Conservation (phyloP, 2,329 filamentous ascomycete species). For the Sporothrix protearum region DNA sequence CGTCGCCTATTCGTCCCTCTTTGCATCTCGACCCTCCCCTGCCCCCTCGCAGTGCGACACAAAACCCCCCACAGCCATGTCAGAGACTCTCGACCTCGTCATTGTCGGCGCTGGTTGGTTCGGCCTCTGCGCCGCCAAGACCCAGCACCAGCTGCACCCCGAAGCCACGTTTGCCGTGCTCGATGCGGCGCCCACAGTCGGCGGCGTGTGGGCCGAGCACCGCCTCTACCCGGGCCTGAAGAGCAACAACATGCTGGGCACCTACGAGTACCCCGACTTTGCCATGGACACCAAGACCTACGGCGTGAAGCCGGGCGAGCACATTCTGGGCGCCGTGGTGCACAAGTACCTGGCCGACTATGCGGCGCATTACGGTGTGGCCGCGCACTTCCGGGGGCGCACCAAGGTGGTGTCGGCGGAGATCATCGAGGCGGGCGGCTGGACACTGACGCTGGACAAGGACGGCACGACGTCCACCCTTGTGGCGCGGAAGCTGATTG, state of each 20-base stretch:
- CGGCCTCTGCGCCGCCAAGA: slow-evolving; percentile 60
- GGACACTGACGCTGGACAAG: slow-evolving; percentile 39
- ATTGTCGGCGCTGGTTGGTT: slow-evolving; percentile 47
- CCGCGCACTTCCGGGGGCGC: slow-evolving; percentile 40
- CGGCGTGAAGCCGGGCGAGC: slow-evolving; percentile 43
- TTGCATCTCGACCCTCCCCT: not conserved
- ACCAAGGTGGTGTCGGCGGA: slow-evolving; percentile 44
- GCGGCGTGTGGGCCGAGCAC: slow-evolving; percentile 67
- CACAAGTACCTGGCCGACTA: slow-evolving; percentile 48
- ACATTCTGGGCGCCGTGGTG: slow-evolving; percentile 47
- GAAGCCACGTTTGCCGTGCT: slow-evolving; percentile 54
- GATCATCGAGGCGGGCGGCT: slow-evolving; percentile 42
- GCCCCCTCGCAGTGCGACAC: no score
- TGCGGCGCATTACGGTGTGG: slow-evolving; percentile 43
- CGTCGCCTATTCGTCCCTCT: not conserved
- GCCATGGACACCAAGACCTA: slow-evolving; percentile 60
- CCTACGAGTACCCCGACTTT: slow-evolving; percentile 70
- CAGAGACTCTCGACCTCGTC: slow-evolving; percentile 46
- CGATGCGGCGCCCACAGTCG: slow-evolving; percentile 55
- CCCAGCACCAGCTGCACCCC: slow-evolving; percentile 58
- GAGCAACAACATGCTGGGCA: slow-evolving; percentile 70
- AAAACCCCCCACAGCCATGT: slow-evolving; percentile 6
- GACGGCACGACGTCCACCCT: slow-evolving; percentile 33
- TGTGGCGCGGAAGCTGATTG: slow-evolving; percentile 46
- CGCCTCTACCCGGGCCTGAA: slow-evolving; percentile 66